phyloP scores from a whole-genome alignment of 139 green algal genomes.

The Chlamydomonas sp. region DNA sequence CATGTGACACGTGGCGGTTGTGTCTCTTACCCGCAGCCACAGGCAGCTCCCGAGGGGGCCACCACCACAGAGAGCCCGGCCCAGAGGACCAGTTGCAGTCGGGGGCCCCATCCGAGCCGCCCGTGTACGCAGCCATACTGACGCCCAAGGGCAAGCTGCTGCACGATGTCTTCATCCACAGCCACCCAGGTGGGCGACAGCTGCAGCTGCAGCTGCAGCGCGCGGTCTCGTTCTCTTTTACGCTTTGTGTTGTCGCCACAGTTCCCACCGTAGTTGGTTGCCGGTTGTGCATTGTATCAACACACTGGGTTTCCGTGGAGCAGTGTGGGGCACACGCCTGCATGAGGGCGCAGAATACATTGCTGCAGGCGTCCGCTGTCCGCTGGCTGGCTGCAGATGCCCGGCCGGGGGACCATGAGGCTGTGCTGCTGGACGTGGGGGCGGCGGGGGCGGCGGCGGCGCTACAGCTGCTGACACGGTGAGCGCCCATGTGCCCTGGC shows the following conservation, averaged over 20 bases:
- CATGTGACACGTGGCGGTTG: too few relatives aligned
- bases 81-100: background rate
- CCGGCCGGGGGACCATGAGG: conserved; percentile 40
- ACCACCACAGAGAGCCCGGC: too few relatives aligned
- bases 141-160: conserved; percentile 81
- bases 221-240: background rate
- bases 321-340: too few relatives aligned
- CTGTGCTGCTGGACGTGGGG: conserved; percentile 72
- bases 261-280: too few relatives aligned
- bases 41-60: too few relatives aligned
- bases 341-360: too few relatives aligned
- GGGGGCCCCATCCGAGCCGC: conserved; percentile 1
- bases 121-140: conserved; percentile 75
- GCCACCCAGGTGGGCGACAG: conserved; percentile 40
- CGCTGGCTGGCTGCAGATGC: background rate
- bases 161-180: conserved; percentile 78
- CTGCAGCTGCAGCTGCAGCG: background rate
- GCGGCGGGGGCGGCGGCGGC: conserved; percentile 29
- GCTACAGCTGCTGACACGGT: conserved; percentile 60
- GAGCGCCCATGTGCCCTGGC: background rate
- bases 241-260: too few relatives aligned
- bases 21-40: too few relatives aligned
- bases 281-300: too few relatives aligned
- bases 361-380: background rate
- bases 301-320: too few relatives aligned